Conservation (phyloP, 306 rosid species). For the Sechiopsis laciniata region DNA sequence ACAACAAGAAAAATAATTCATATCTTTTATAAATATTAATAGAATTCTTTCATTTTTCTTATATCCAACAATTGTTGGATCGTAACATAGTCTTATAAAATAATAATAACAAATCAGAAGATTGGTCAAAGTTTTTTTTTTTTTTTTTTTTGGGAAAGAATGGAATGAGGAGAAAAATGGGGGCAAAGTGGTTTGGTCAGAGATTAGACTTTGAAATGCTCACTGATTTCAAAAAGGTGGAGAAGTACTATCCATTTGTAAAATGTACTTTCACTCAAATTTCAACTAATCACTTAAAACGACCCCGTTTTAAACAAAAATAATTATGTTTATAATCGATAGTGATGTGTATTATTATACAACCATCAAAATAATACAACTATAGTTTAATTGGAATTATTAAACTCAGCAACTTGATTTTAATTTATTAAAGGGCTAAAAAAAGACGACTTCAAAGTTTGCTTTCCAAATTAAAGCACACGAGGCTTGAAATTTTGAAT, state of each 20-base stretch:
- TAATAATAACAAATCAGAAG: background rate
- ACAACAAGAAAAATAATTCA: too few species aligned
- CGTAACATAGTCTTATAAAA: too few species aligned
- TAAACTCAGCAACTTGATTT: background rate
- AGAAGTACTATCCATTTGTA: background rate
- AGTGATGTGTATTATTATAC: background rate
- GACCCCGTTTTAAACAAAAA: background rate
- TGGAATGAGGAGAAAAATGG: background rate
- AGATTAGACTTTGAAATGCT: background rate
- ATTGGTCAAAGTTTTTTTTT: too few species aligned
- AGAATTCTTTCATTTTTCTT: too few species aligned
- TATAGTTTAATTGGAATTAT: background rate
- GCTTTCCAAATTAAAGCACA: background rate
- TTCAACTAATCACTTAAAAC: background rate
- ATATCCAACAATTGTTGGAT: too few species aligned
- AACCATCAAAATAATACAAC: background rate
- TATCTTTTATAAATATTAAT: too few species aligned
- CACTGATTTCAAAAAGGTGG: slow-evolving; percentile 4
- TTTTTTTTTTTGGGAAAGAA: background rate
- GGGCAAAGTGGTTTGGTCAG: slow-evolving; percentile 7
- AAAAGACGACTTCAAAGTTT: background rate
- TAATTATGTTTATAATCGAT: background rate
- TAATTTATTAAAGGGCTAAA: background rate
- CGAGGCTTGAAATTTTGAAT: background rate
- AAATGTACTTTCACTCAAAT: too few species aligned